Percentiles rank a stretch among this genome's conserved stretches.
Conservation (phyloP, 2,329 filamentous ascomycete genomes). For the Diaporthe ampelina region DNA sequence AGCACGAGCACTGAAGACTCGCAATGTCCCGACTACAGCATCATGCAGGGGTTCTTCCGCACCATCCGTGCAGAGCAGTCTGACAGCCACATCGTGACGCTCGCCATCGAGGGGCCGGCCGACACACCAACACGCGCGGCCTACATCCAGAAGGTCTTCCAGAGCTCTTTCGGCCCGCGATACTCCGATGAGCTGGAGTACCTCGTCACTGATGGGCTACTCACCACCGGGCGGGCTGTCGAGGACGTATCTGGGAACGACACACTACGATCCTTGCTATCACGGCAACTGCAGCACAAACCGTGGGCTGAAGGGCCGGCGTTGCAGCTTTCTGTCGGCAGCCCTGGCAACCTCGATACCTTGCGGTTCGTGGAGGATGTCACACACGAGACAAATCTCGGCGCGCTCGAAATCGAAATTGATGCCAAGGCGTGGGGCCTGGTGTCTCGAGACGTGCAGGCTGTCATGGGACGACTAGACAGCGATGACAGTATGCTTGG, state of each 20-base stretch:
- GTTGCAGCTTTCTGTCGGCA: constrained; percentile 30
- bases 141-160: constrained; percentile 1
- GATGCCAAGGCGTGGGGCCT: constrained; percentile 51
- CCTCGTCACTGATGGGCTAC: constrained; percentile 10
- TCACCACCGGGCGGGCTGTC: constrained; percentile 10
- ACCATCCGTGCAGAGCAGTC: constrained; percentile 11
- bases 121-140: background rate
- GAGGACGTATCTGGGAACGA: constrained; percentile 8
- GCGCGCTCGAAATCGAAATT: constrained; percentile 52
- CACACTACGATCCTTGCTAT: background rate
- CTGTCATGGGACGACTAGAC: constrained; percentile 50
- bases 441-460: constrained; percentile 57
- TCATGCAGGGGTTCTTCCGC: constrained; percentile 28
- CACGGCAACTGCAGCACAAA: constrained; percentile 4
- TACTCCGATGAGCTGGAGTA: constrained; percentile 14
- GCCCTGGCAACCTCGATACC: constrained; percentile 39
- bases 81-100: constrained; percentile 29
- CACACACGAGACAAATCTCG: constrained; percentile 23
- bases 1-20: constrained; percentile 1
- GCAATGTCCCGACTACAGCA: constrained; percentile 18
- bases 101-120: background rate
- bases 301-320: constrained; percentile 24
- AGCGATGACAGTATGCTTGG: constrained; percentile 48
- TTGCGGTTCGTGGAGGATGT: constrained; percentile 42
- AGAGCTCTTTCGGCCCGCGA: background rate